A percentile compares a stretch with the other conserved stretches of the same genome.
phyloP scores from a whole-genome alignment of 331 rosid genomes.

The Quercus tomentella region DNA sequence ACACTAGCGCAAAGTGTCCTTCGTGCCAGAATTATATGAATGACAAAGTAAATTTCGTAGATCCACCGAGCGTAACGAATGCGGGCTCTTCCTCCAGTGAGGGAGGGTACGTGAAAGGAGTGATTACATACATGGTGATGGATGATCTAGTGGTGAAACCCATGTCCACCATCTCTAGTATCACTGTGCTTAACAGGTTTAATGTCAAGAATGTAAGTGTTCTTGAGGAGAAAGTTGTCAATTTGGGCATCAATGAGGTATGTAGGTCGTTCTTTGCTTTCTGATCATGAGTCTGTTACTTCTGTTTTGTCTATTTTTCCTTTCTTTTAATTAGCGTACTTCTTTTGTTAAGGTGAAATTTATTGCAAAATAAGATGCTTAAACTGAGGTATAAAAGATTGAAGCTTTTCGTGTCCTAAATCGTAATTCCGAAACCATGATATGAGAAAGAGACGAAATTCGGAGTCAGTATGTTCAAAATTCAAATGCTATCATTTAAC shows the following conservation, averaged over 20 bases:
- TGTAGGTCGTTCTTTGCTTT: background rate
- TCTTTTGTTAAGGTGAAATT: too few species aligned
- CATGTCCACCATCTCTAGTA: slow-evolving; percentile 12
- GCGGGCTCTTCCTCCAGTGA: background rate
- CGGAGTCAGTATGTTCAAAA: too few species aligned
- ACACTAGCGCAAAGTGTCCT: too few species aligned
- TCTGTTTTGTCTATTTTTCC: too few species aligned
- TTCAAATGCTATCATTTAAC: too few species aligned
- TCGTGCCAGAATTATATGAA: accelerated
- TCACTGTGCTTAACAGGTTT: background rate
- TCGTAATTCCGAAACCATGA: too few species aligned
- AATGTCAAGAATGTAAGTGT: slow-evolving; percentile 4
- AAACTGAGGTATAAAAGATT: too few species aligned
- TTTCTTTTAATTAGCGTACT: too few species aligned
- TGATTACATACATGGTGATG: slow-evolving; percentile 22
- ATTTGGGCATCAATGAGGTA: slow-evolving; percentile 3
- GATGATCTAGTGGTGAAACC: slow-evolving; percentile 17
- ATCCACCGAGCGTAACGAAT: too few species aligned
- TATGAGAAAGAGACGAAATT: too few species aligned
- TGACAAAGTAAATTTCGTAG: too few species aligned
- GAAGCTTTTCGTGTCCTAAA: background rate
- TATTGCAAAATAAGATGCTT: background rate
- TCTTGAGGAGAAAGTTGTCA: slow-evolving; percentile 1
- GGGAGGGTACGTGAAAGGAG: background rate
- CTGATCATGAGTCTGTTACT: too few species aligned